phyloP scores from a whole-genome alignment of 495 filamentous ascomycete species.

The Tetracladium marchalianum region DNA sequence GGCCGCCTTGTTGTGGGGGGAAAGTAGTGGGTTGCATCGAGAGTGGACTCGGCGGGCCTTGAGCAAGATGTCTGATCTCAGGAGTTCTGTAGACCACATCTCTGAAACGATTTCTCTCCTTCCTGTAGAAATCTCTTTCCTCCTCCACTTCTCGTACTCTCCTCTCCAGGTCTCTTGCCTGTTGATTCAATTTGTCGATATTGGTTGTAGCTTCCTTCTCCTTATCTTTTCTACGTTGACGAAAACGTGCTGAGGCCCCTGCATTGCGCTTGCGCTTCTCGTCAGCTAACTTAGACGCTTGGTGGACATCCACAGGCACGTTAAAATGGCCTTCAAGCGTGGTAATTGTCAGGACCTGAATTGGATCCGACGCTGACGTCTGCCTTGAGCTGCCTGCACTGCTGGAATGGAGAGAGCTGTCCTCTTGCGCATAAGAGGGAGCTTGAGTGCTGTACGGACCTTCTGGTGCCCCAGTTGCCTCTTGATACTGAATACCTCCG shows the following conservation, averaged over 20 bases:
- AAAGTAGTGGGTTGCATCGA: slow-evolving; percentile 6
- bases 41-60: slow-evolving; percentile 36
- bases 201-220: slow-evolving; percentile 65
- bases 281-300: slow-evolving; percentile 36
- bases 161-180: slow-evolving; percentile 48
- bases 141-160: slow-evolving; percentile 39
- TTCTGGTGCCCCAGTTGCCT: slow-evolving; percentile 17
- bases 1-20: slow-evolving; percentile 8
- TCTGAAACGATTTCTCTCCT: slow-evolving; percentile 58
- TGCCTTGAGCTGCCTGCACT: slow-evolving; percentile 18
- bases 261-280: slow-evolving; percentile 93
- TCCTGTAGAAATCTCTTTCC: slow-evolving; percentile 44
- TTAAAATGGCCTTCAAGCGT: slow-evolving; percentile 15
- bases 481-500: slow-evolving; percentile 19
- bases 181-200: slow-evolving; percentile 53
- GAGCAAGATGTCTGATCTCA: slow-evolving; percentile 36
- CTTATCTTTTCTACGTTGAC: slow-evolving; percentile 80
- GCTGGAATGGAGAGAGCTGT: slow-evolving; percentile 14
- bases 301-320: slow-evolving; percentile 22
- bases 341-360: slow-evolving; percentile 19
- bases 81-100: slow-evolving; percentile 47
- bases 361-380: slow-evolving; percentile 19
- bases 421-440: slow-evolving; percentile 8
- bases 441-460: slow-evolving; percentile 20
- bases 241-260: slow-evolving; percentile 81